These are phyloP conservation scores for Ambrosiella cleistominuta DNA, from an alignment of 2,329 filamentous ascomycete species.

Conservation along the genomic window DNA sequence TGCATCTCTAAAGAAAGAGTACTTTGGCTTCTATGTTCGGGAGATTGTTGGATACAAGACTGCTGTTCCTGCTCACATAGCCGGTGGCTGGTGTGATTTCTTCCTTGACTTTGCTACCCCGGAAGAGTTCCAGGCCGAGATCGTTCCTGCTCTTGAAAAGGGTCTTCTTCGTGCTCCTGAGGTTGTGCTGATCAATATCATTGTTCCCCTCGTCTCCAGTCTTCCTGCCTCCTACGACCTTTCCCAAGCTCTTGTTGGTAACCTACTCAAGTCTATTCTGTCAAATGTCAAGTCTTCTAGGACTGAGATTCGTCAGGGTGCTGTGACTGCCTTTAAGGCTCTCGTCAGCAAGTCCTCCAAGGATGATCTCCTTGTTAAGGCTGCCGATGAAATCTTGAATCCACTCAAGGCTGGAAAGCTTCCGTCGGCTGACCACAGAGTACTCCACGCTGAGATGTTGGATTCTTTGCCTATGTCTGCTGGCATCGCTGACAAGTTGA, in stretches of 20 bases:
- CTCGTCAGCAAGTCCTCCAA: conserved; percentile 47
- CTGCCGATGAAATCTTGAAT: conserved; percentile 58
- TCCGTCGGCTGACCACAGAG: conserved; percentile 66
- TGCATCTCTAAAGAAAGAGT: conserved; percentile 44
- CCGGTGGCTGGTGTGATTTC: conserved; percentile 61
- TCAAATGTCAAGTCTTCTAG: conserved; percentile 87
- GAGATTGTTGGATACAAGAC: conserved; percentile 70
- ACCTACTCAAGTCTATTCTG: conserved; percentile 72
- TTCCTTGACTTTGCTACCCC: conserved; percentile 56
- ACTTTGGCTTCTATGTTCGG: conserved; percentile 68
- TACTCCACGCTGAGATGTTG: conserved; percentile 69
- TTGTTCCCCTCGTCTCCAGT: conserved; percentile 54
- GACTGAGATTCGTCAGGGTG: conserved; percentile 54
- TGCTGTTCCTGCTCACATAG: conserved; percentile 52
- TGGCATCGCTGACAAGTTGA: conserved; percentile 47
- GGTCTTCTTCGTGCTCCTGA: conserved; percentile 77
- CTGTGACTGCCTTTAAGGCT: conserved; percentile 54
- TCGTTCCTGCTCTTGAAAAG: conserved; percentile 76
- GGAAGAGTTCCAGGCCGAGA: conserved; percentile 56
- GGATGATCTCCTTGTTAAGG: conserved; percentile 40
- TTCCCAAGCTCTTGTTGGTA: conserved; percentile 51
- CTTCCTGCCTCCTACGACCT: conserved; percentile 58
- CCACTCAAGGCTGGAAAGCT: conserved; percentile 75
- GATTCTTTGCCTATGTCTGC: conserved; percentile 42
- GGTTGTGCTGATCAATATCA: conserved; percentile 62